A percentile compares a stretch with the other conserved stretches of the same genome.
phyloP scores from a whole-genome alignment of 148 eudicot species.

The Suaeda aralocaspica region DNA sequence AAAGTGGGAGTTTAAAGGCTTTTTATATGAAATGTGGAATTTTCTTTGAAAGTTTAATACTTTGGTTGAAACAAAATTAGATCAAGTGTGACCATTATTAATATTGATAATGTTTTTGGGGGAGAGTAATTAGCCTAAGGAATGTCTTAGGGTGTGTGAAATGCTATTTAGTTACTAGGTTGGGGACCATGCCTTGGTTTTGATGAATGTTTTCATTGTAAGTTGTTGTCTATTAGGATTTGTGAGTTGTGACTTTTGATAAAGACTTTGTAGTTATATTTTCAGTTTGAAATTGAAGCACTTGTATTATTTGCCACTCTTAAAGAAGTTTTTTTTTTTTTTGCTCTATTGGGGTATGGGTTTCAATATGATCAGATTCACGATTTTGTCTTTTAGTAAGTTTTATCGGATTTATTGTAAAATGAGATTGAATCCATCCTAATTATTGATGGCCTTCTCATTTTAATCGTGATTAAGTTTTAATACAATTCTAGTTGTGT shows the following conservation, averaged over 20 bases:
- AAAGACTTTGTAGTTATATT: background rate
- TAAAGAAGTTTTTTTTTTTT: too few species aligned
- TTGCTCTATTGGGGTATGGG: too few species aligned
- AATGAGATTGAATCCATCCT: too few species aligned
- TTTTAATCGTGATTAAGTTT: too few species aligned
- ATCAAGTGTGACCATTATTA: constrained; percentile 15
- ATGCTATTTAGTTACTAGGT: constrained; percentile 19
- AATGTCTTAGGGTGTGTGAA: constrained; percentile 25
- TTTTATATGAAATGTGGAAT: background rate
- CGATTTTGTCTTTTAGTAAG: too few species aligned
- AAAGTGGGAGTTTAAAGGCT: background rate
- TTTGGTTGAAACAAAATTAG: constrained; percentile 6
- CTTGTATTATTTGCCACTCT: background rate
- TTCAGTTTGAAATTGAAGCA: background rate
- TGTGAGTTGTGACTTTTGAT: constrained; percentile 22
- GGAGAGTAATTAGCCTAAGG: constrained; percentile 14
- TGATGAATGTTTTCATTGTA: constrained; percentile 27
- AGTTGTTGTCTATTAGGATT: constrained; percentile 4
- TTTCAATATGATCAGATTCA: too few species aligned
- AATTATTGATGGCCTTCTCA: too few species aligned
- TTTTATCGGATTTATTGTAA: too few species aligned
- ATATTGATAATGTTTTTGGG: constrained; percentile 10
- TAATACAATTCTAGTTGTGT: too few species aligned
- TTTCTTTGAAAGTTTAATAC: constrained; percentile 8
- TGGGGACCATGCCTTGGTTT: constrained; percentile 36